Base-by-base conservation (phyloP, 768 basidiomycete species). In the Mycena venus region DNA sequence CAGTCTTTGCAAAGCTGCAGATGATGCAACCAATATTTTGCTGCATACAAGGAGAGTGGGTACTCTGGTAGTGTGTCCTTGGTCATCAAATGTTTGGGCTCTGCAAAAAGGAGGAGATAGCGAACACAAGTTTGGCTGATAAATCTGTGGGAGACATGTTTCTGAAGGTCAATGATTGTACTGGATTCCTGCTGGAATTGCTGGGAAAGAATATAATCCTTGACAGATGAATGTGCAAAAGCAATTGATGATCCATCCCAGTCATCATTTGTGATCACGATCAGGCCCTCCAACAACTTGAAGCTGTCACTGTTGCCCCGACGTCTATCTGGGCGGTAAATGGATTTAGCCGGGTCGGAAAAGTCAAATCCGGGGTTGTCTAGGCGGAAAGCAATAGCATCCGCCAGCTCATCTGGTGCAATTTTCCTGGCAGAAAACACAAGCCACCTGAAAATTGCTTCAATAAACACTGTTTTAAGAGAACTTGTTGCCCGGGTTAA, bases 331-430 rank as follows among this genome's bases (percentile, higher is more conserved):
- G n/a, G n/a, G n/a, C n/a, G n/a, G n/a, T n/a, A n/a, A n/a, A n/a
- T n/a, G n/a, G n/a, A n/a, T n/a, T n/a, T n/a, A n/a, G n/a, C n/a
- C n/a, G n/a, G n/a, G 59, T 61, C 19, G n/a, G 27, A 62, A n/a
- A 62, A 62, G 61, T 62, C 61, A 19, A 62, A 42, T 19, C 1
- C 29, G 12, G 61, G 61, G 38, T 42, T 7, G 14, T 40, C 61
- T 29, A 62, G 27, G n/a, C 38, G 40, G 61, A 62, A 62, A 29
- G 59, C 59, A 60, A 38, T 60, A 60, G 59, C 59, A 60, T 60
- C 59, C 23, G 56, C 56, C 10, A 59, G 31, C 56, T 59, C 56
- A 29, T 59, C 31, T 34, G 31, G 23, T 34, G 56, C 5, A 15
- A 59, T 1, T 27, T 15, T 6, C 21, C 36, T 61, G 34, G 36